phyloP scores from a whole-genome alignment of 2,329 filamentous ascomycete species.

The Claviceps quebecensis region DNA sequence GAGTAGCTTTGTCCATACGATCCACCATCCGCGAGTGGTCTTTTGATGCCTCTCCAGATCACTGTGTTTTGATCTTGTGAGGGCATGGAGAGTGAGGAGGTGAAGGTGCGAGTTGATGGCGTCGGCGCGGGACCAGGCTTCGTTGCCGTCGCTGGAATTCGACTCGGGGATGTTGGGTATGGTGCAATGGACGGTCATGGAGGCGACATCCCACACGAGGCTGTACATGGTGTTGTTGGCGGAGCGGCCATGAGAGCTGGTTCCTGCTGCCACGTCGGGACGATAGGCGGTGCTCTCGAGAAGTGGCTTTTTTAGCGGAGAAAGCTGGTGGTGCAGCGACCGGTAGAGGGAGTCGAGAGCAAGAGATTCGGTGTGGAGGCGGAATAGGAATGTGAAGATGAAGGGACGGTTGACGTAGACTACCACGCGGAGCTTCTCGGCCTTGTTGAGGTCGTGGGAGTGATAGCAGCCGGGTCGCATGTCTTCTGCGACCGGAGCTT shows the following conservation, averaged over 20 bases:
- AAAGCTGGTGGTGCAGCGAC: constrained; percentile 46
- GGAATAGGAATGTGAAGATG: constrained; percentile 63
- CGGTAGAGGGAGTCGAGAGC: constrained; percentile 42
- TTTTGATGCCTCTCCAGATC: constrained; percentile 50
- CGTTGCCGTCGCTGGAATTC: constrained; percentile 8
- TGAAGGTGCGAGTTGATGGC: constrained; percentile 52
- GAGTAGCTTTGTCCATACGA: constrained; percentile 49
- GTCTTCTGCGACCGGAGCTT: constrained; percentile 21
- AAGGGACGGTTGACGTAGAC: constrained; percentile 65
- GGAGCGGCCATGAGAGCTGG: constrained; percentile 9
- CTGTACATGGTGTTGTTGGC: constrained; percentile 36
- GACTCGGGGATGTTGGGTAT: constrained; percentile 4
- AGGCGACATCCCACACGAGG: constrained; percentile 44
- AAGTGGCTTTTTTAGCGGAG: constrained; percentile 42
- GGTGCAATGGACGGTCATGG: constrained; percentile 2
- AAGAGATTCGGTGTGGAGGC: constrained; percentile 40
- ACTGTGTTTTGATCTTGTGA: constrained; percentile 26
- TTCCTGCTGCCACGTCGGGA: constrained; percentile 21
- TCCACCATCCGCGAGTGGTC: constrained; percentile 55
- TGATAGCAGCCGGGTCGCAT: constrained; percentile 18
- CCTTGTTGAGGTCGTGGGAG: constrained; percentile 38
- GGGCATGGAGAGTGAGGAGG: constrained; percentile 40
- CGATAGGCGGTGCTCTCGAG: constrained; percentile 42
- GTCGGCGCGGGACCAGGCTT: constrained; percentile 44
- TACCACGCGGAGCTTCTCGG: constrained; percentile 49